Evolutionary conservation across 2,329 filamentous ascomycete species (phyloP).

Genomic region (Aspergillus brasiliensis): DNA sequence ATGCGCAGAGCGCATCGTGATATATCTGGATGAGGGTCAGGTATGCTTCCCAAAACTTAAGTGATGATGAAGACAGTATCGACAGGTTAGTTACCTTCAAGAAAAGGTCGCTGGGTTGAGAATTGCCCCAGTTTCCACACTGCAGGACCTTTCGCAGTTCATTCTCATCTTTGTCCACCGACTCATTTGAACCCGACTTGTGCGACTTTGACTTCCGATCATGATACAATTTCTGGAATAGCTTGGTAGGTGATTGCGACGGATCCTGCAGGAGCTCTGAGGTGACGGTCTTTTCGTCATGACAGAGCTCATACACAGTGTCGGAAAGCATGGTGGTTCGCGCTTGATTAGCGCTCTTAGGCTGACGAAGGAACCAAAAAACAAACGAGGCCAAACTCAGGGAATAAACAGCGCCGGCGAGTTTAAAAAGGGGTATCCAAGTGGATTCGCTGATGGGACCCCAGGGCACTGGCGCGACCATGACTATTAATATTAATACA

Average conservation of each 20-base stretch:
- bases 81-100: constrained; percentile 47
- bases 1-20: constrained; percentile 59
- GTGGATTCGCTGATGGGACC: constrained; percentile 1
- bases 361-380: constrained; percentile 16
- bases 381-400: constrained; percentile 4
- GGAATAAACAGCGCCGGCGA: constrained; percentile 6
- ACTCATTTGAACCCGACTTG: constrained; percentile 25
- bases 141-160: constrained; percentile 57
- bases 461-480: neutral
- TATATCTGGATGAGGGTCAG: constrained; percentile 51
- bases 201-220: constrained; percentile 30
- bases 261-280: constrained; percentile 59
- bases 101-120: constrained; percentile 68
- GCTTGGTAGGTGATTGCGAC: constrained; percentile 53
- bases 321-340: constrained; percentile 44
- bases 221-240: constrained; percentile 60
- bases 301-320: constrained; percentile 56
- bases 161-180: constrained; percentile 30
- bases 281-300: constrained; percentile 57
- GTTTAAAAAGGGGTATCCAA: constrained; percentile 7
- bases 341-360: constrained; percentile 18
- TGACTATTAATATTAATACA: neutral
- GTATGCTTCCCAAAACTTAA: neutral
- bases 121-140: constrained; percentile 69
- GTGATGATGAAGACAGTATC: neutral